Conservation (phyloP, 2,329 filamentous ascomycete genomes). For the Arthroderma sp. region DNA sequence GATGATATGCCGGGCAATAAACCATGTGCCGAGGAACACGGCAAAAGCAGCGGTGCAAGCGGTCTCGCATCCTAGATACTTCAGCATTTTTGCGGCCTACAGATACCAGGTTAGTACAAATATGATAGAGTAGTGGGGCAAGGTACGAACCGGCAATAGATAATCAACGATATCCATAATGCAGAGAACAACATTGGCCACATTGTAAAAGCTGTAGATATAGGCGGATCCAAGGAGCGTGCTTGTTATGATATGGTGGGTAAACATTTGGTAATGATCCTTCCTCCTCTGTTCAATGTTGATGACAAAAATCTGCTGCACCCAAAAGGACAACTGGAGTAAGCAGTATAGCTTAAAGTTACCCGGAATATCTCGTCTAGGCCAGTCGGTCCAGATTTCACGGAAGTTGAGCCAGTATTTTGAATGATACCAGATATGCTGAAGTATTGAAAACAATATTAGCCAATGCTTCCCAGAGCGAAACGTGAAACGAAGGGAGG, state of each 20-base stretch:
- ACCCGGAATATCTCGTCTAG: constrained; percentile 58
- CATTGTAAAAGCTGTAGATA: constrained; percentile 70
- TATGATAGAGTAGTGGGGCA: constrained; percentile 4
- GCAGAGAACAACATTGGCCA: constrained; percentile 77
- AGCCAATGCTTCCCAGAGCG: not conserved
- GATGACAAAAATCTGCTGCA: constrained; percentile 88
- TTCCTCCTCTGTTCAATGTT: constrained; percentile 90
- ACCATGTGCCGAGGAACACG: constrained; percentile 75
- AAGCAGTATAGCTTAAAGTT: constrained; percentile 82
- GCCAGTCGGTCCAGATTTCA: constrained; percentile 76
- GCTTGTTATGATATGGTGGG: constrained; percentile 84
- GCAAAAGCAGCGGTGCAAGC: constrained; percentile 75
- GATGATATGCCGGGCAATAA: constrained; percentile 66
- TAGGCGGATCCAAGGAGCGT: constrained; percentile 70
- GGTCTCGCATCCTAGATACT: constrained; percentile 66
- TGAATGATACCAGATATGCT: constrained; percentile 72
- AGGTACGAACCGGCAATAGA: constrained; percentile 58
- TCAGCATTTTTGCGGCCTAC: constrained; percentile 80
- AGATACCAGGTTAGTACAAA: constrained; percentile 4
- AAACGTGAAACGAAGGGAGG: not conserved
- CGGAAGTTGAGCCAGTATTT: constrained; percentile 64
- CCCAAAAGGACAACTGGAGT: constrained; percentile 79
- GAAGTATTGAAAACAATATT: constrained; percentile 2
- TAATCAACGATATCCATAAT: constrained; percentile 92
- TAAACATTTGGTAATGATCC: constrained; percentile 92